Evolutionary conservation across 148 eudicot species (phyloP), one percentile per base, ranked within the genome.

Genomic region (Rhododendron simsii): DNA sequence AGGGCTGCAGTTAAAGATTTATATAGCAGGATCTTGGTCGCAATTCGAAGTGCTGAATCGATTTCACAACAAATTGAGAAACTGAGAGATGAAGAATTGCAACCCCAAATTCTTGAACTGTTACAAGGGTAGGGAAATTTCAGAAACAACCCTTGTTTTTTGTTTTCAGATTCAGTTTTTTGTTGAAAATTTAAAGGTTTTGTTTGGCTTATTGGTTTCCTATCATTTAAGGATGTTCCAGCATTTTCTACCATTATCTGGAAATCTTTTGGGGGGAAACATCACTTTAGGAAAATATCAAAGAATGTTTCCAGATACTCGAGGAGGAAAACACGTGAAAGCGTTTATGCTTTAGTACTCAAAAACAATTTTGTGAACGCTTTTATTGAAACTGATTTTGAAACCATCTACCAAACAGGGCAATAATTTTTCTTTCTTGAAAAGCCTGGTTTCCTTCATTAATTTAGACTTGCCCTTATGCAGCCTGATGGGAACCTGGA

Each of bases 11-110:
- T 93, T 20, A 94, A 94, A 88, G 99, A 97, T 89, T 90, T 97
- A 41, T 95, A 97, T 87, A 93, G 98, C 80, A 89, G 98, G 88
- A 97, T 97, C 85, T 57, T 95, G 86, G 99, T 97, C 84, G 95
- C 98, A 57, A 93, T 97, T 65, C 93, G 98, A 74, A 92, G 98
- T 90, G 98, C 98, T 7, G 98, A 97, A 88, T 93, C 98, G 18
- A 94, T 97, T 80, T 94, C 99, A 33, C 87, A 91, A 85, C 91
- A 87, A 83, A 97, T 97, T 77, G 98, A 97, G 86, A 95, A 94
- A 80, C 93, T 97, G 76, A 91, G 93, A 84, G 96, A 92, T 86
- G 98, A 95, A 82, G 99, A 97, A 71, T 88, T 97, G 50, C 94
- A 93, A 59, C 99, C 99, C 35, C 98, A 97, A 85, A 93, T 97